Evolutionary conservation across 2,329 filamentous ascomycete genomes (phyloP).

Genomic region (Fusarium veterinarium): DNA sequence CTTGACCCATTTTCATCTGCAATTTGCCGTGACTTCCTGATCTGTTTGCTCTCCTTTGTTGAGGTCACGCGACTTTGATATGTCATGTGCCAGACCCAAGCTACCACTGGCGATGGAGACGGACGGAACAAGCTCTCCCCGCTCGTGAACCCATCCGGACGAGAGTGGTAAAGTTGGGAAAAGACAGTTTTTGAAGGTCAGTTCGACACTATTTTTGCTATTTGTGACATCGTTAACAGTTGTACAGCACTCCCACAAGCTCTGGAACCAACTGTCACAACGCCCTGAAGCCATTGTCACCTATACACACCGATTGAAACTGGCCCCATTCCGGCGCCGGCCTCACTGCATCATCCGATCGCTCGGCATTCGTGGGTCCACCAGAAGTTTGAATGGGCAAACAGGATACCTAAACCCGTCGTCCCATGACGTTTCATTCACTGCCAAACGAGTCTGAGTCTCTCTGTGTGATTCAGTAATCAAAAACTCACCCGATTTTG

Average conservation of each 20-base stretch:
- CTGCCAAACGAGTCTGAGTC: constrained; percentile 23
- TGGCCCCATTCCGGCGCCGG: constrained; percentile 41
- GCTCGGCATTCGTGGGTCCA: constrained; percentile 45
- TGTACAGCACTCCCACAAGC: not conserved
- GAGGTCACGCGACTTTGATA: constrained; percentile 33
- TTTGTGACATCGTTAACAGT: not conserved
- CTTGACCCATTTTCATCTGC: constrained; percentile 1
- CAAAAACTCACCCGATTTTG: constrained; percentile 15
- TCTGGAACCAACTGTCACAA: not conserved
- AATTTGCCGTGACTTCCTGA: constrained; percentile 4
- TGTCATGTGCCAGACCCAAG: constrained; percentile 35
- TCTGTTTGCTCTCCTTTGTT: constrained; percentile 7
- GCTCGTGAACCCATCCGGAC: constrained; percentile 30
- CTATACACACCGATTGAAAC: constrained; percentile 25
- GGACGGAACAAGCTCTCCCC: constrained; percentile 33
- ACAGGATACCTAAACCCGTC: constrained; percentile 29
- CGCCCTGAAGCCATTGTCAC: constrained; percentile 18
- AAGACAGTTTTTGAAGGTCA: not conserved
- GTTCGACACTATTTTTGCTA: not conserved
- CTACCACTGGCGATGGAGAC: constrained; percentile 28
- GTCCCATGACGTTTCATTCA: constrained; percentile 43
- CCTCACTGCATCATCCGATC: constrained; percentile 43
- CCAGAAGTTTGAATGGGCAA: constrained; percentile 36
- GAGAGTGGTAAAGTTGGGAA: constrained; percentile 1
- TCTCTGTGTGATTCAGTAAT: constrained; percentile 30